Conservation (phyloP, 768 basidiomycete species). For the Boletus reticulatus region DNA sequence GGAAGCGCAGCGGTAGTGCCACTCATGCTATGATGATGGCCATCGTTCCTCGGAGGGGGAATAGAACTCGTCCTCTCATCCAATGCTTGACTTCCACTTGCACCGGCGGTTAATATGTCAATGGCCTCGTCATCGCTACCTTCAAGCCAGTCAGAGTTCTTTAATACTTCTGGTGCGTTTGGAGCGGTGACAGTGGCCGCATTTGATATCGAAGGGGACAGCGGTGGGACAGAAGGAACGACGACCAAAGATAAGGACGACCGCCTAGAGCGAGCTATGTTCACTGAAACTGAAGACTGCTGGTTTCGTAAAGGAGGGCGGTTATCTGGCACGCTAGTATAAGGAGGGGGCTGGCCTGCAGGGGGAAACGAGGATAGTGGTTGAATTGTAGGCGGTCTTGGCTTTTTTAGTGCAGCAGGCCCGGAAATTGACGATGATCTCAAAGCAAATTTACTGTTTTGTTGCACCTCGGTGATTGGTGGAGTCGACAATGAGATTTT, state of each 20-base stretch:
- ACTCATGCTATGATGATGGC: conserved; percentile 16
- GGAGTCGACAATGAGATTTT: conserved; percentile 53
- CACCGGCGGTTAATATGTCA: conserved; percentile 74
- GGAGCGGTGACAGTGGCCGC: conserved; percentile 29
- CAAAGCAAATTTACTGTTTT: conserved; percentile 16
- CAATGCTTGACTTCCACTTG: conserved; percentile 76
- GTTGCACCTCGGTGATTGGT: conserved; percentile 34
- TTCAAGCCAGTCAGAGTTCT: conserved; percentile 70
- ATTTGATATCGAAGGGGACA: conserved; percentile 40
- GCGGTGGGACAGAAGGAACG: conserved; percentile 32
- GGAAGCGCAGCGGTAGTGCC: conserved; percentile 25
- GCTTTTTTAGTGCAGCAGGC: conserved; percentile 21
- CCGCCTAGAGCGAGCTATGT: conserved; percentile 44
- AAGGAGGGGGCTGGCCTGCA: conserved; percentile 68
- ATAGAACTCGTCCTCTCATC: conserved; percentile 77
- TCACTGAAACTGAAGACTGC: conserved; percentile 42
- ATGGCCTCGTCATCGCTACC: conserved; percentile 87
- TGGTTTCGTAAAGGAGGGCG: conserved; percentile 38
- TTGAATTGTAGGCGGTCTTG: conserved; percentile 26
- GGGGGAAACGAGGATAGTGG: conserved; percentile 25
- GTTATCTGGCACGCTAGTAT: conserved; percentile 37
- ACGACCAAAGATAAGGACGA: conserved; percentile 63
- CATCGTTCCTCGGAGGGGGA: conserved; percentile 30
- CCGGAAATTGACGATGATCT: conserved; percentile 21
- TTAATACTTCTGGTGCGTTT: conserved; percentile 42